A percentile compares a stretch with the other conserved stretches of the same genome.
Evolutionary conservation across 2,329 filamentous ascomycete species (phyloP).

Genomic region (Celoporthe dispersa): DNA sequence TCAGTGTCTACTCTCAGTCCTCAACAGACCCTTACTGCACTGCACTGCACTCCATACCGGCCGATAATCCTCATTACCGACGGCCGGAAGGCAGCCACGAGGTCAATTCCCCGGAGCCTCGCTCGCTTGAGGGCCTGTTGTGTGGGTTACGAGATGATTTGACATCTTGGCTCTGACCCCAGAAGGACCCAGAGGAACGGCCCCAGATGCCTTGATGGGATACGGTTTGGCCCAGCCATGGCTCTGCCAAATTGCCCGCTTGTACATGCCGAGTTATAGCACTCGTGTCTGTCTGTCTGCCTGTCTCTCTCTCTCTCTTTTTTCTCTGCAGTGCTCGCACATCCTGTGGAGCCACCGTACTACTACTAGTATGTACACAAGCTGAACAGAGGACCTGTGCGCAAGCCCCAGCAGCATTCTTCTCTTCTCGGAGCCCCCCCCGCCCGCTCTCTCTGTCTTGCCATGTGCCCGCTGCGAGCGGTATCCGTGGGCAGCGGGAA

Average conservation of each 20-base stretch:
- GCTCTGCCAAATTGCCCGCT: conserved; percentile 20
- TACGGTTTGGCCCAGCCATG: conserved; percentile 14
- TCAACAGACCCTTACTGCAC: not conserved
- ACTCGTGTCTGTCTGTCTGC: not conserved
- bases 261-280: not conserved
- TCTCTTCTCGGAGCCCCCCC: too few species aligned
- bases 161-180: not conserved
- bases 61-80: conserved; percentile 18
- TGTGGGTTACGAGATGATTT: not conserved
- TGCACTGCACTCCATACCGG: conserved; percentile 1
- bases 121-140: conserved; percentile 3
- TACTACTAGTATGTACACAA: not conserved
- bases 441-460: too few species aligned
- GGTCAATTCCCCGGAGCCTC: conserved; percentile 14
- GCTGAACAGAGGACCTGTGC: not conserved
- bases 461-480: not conserved
- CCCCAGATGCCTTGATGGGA: conserved; percentile 22
- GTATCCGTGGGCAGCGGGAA: not conserved
- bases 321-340: not conserved
- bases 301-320: not conserved
- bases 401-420: not conserved
- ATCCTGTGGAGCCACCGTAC: not conserved
- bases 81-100: conserved; percentile 13
- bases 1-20: conserved; percentile 1
- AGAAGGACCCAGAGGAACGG: conserved; percentile 12